A percentile compares a stretch with the other conserved stretches of the same genome.
Evolutionary conservation across 345 rosid species (phyloP).

Genomic region (Gynandropsis gynandra): DNA sequence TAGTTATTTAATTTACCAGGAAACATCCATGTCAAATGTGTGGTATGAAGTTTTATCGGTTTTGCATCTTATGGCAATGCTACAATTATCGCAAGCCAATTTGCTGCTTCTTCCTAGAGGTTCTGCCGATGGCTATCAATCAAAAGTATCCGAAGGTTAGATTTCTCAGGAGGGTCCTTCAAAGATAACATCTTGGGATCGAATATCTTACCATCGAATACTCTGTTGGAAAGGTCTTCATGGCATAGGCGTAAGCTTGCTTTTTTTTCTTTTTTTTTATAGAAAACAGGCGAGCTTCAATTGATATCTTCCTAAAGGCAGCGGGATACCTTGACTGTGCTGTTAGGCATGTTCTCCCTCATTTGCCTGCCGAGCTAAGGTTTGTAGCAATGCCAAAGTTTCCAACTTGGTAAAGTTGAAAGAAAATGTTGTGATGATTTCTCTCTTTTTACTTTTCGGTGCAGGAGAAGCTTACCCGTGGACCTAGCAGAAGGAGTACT

Average conservation of each 20-base stretch:
- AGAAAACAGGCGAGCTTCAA: constrained; percentile 82
- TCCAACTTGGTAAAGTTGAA: not conserved
- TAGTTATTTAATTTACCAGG: constrained; percentile 46
- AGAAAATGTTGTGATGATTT: not conserved
- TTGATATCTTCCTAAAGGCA: constrained; percentile 94
- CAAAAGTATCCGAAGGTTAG: constrained; percentile 93
- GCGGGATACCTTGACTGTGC: constrained; percentile 97
- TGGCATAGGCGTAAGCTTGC: constrained; percentile 1
- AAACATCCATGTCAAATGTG: constrained; percentile 73
- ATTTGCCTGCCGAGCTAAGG: constrained; percentile 69
- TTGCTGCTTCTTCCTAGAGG: constrained; percentile 88
- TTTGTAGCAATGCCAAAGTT: constrained; percentile 25
- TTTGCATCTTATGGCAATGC: constrained; percentile 95
- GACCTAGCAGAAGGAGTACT: constrained; percentile 93
- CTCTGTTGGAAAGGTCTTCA: constrained; percentile 6
- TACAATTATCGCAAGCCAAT: constrained; percentile 80
- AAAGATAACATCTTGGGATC: no score
- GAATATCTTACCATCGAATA: not conserved
- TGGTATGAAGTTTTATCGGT: constrained; percentile 98
- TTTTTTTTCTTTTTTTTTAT: constrained; percentile 19
- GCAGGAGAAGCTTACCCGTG: constrained; percentile 84
- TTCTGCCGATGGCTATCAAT: constrained; percentile 66
- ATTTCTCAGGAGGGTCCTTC: not conserved
- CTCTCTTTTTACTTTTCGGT: constrained; percentile 15
- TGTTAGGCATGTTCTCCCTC: constrained; percentile 82